Conservation (phyloP, 2,329 filamentous ascomycete genomes). For the Stenocarpella maydis region DNA sequence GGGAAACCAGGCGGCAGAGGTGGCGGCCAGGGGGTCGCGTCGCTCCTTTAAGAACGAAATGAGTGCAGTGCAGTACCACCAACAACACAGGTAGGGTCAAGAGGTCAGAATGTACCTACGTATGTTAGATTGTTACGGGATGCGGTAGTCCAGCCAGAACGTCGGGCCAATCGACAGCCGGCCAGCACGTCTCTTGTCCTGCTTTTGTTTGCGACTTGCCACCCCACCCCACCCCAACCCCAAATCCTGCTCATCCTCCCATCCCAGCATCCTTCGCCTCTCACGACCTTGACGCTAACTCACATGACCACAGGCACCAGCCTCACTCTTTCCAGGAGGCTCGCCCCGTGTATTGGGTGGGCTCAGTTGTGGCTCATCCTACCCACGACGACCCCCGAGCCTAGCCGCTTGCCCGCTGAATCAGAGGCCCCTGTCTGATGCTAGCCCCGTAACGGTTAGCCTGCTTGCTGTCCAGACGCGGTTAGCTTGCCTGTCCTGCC, state of each 20-base stretch:
- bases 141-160: neutral
- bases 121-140: no score
- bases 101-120: no score
- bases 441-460: neutral
- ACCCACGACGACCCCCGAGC: neutral
- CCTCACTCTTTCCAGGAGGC: neutral
- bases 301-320: slow-evolving; percentile 33
- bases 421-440: neutral
- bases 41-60: slow-evolving; percentile 23
- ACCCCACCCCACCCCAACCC: neutral
- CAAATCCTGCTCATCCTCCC: neutral
- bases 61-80: neutral
- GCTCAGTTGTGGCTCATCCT: slow-evolving; percentile 28
- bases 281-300: slow-evolving; percentile 32
- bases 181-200: neutral
- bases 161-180: slow-evolving; percentile 5
- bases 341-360: neutral
- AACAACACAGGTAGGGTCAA: no score
- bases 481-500: neutral
- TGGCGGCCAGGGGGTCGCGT: slow-evolving; percentile 21
- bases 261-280: neutral
- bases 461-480: neutral
- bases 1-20: slow-evolving; percentile 19
- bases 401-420: slow-evolving; percentile 10
- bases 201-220: slow-evolving; percentile 9